Evolutionary conservation across 2,329 filamentous ascomycete genomes (phyloP).

Genomic region (Didymosphaeria variabile): DNA sequence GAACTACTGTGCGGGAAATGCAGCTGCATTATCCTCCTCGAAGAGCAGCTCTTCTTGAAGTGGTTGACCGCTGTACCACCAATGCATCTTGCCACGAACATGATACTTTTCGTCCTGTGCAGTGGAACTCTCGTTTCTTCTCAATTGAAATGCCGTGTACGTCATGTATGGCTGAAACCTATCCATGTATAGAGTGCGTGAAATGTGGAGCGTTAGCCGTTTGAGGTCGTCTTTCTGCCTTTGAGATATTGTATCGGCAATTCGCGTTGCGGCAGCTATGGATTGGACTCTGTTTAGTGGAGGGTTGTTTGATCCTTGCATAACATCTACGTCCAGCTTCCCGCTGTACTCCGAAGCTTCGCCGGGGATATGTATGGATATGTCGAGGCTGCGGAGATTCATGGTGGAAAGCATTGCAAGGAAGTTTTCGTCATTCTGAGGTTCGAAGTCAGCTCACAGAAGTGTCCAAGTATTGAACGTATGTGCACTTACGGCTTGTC

Average conservation of each 20-base stretch:
- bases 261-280: constrained; percentile 3
- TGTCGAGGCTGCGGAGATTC: constrained; percentile 15
- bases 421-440: constrained; percentile 11
- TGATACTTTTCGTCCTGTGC: background rate
- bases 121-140: background rate
- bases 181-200: constrained; percentile 10
- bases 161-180: constrained; percentile 15
- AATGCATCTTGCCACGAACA: background rate
- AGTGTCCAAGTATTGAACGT: background rate
- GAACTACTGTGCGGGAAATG: no score
- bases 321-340: background rate
- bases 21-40: background rate
- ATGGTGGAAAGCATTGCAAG: constrained; percentile 6
- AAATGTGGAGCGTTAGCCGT: constrained; percentile 16
- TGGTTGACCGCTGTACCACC: background rate
- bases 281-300: constrained; percentile 8
- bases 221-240: constrained; percentile 10
- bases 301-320: background rate
- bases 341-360: constrained; percentile 2
- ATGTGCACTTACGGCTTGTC: background rate
- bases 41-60: background rate
- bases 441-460: no score
- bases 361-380: constrained; percentile 15
- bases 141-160: constrained; percentile 13
- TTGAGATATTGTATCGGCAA: constrained; percentile 12